Conservation (phyloP, 1,284 basidiomycete genomes). For the Moesziomyces globuligerus region DNA sequence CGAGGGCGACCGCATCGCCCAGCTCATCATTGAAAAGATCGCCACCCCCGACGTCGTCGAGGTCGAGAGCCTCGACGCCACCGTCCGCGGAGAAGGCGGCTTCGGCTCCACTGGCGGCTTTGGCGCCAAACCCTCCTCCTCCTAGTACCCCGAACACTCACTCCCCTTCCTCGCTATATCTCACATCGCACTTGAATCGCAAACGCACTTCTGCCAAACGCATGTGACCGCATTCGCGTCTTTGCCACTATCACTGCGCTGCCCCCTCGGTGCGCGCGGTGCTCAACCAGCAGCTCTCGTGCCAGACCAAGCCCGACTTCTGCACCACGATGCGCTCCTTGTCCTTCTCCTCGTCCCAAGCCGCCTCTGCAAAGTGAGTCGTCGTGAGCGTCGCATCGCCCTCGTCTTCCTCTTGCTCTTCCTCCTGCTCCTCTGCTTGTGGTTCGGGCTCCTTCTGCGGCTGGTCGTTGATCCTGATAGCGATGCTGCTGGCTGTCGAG, state of each 20-base stretch:
- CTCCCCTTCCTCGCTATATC: conserved; percentile 1
- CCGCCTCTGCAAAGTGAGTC: conserved; percentile 7
- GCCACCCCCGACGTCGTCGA: conserved; percentile 84
- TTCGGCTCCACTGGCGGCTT: conserved; percentile 90
- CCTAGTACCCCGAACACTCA: not conserved
- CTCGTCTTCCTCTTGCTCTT: conserved; percentile 23
- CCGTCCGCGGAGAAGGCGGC: conserved; percentile 83
- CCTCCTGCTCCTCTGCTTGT: not conserved
- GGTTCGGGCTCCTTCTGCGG: conserved; percentile 3
- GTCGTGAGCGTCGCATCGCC: conserved; percentile 33
- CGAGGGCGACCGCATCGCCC: conserved; percentile 91
- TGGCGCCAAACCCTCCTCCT: conserved; percentile 9
- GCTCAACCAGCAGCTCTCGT: conserved; percentile 42
- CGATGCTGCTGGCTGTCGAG: conserved; percentile 20
- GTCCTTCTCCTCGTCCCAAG: conserved; percentile 2
- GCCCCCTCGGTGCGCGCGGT: too few relatives aligned
- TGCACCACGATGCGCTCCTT: conserved; percentile 38
- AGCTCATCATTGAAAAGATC: conserved; percentile 91
- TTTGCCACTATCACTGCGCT: too few relatives aligned
- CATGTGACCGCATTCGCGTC: too few relatives aligned
- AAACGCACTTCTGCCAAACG: too few relatives aligned
- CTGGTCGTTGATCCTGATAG: conserved; percentile 34
- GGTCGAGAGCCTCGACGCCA: conserved; percentile 85
- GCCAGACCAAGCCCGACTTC: conserved; percentile 30
- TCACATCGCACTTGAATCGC: not conserved